Evolutionary conservation across 768 basidiomycete species (phyloP), one percentile per base, ranked within the genome.

Genomic region (Cyathus striatus): DNA sequence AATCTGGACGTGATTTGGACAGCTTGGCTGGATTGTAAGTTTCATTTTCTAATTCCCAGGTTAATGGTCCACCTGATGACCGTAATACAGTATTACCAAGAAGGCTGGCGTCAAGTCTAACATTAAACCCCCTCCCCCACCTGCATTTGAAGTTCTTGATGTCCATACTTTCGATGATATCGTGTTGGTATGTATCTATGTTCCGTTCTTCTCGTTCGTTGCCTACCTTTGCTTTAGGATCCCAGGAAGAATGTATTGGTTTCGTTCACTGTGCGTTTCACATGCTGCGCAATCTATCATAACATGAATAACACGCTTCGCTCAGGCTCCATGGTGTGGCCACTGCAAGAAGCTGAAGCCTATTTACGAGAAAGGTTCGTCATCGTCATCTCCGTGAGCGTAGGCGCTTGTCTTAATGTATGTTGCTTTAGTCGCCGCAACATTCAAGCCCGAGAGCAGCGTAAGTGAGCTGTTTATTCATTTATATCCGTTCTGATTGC

Each of bases 311-410:
- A 36, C 6, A 9, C 6, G 17, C 6, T 18, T 10, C 9, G 7
- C 20, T 7, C 26, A 78, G 76, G 76, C 86, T 20, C 79, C 81
- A 27, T 86, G 89, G 90, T 94, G 94, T 52, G 91, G 92, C 23
- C 93, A 98, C 72, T 97, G 95, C 78, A 97, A 97, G 70, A 75
- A 47, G 50, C 61, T 96, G 62, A 94, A 94, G 63, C 92, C 93
- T 16, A 72, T 74, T 23, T 93, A 87, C 56, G 92, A 94, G 60
- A 75, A 87, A 60, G 82, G 83, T 84, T 47, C 53, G 38, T 26
- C 33, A 6, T 46, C 43, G 20, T 7, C 34, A 20, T 18, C 10
- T 13, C 26, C 25, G 25, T 41, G 24, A 7, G 38, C 20, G n/a
- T 23, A 38, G 1, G 39, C 22, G 14, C 12, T 26, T n/a, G 18